Evolutionary conservation across 2,329 filamentous ascomycete genomes (phyloP).

Genomic region (Diaporthe sp.): DNA sequence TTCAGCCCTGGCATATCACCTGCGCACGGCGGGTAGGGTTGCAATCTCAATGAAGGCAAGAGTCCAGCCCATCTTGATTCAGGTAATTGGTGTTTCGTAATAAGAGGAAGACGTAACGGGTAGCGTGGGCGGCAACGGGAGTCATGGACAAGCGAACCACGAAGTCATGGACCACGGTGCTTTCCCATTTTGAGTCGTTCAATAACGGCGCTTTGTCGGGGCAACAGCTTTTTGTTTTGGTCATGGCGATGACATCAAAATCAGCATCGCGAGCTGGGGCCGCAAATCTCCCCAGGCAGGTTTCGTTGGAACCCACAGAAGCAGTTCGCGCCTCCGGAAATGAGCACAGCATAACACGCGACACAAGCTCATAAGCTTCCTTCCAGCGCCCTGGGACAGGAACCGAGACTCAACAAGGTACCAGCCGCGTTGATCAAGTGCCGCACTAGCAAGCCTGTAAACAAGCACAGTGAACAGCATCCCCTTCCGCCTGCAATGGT

Average conservation of each 20-base stretch:
- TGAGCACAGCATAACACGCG: conserved; percentile 31
- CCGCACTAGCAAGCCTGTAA: conserved; percentile 11
- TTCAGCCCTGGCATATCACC: conserved; percentile 36
- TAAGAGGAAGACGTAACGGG: conserved; percentile 11
- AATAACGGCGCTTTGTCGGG: conserved; percentile 23
- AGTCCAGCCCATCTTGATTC: conserved; percentile 12
- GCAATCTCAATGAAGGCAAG: conserved; percentile 9
- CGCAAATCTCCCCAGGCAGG: conserved; percentile 35
- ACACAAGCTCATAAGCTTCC: conserved; percentile 24
- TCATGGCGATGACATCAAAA: conserved; percentile 36
- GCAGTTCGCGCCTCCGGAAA: conserved; percentile 32
- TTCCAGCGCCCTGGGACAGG: background rate
- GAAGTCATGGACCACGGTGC: conserved; percentile 27
- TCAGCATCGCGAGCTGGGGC: conserved; percentile 26
- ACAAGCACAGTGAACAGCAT: conserved; percentile 22
- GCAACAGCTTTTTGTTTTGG: conserved; percentile 27
- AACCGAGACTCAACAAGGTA: conserved; percentile 22
- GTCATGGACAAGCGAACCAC: conserved; percentile 16
- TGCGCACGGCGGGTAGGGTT: conserved; percentile 35
- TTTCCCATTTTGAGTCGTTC: conserved; percentile 3
- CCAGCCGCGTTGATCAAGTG: conserved; percentile 17
- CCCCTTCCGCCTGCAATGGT: conserved; percentile 6
- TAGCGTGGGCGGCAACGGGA: background rate
- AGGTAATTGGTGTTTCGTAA: conserved; percentile 23
- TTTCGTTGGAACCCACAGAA: conserved; percentile 29